Evolutionary conservation across 2,329 filamentous ascomycete species (phyloP), one percentile per base, ranked within the genome.

Genomic region (Knoxdaviesia capensis): DNA sequence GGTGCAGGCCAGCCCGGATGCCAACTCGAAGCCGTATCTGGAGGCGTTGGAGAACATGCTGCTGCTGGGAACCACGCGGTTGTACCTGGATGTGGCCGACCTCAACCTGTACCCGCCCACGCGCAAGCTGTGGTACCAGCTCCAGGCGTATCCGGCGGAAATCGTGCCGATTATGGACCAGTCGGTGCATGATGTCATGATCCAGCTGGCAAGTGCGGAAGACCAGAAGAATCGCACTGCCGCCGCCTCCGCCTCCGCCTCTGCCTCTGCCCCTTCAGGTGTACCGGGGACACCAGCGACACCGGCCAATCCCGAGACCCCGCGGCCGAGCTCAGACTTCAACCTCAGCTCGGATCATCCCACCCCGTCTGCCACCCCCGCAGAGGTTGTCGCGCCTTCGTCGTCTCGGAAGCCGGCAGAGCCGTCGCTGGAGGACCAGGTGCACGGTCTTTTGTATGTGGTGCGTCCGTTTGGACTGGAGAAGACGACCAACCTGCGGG

Each of bases 151-250:
- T 54, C 90, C 90, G 0, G 86, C 90, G 54, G 90, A 98, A 68
- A 87, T 98, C 42, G 81, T 98, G 38, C 87, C 88, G 3, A 69
- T 96, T 39, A 94, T 98, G 80, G 92, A 98, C 68, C 84, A 93
- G 58, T 77, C 78, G 5, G 74, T 94, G 41, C 92, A 94, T 55
- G 88, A 98, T 60, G 69, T 85, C 42, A 93, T 96, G 79, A 74
- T 90, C 29, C 87, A 94, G 54, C 64, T 96, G 40, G 86, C 88
- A 1, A 74, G 82, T 47, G 77, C 79, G 45, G 80, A 92, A 52
- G 83, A 81, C 68, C 66, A 78, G 33, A 74, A 74, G 45, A 69
- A 80, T 54, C 71, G 79, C 48, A 60, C 64, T 8, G 70, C 71
- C n/a, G 20, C 20, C 20, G 20, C 20, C 20, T 20, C 20, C 20